Evolutionary conservation across 2,329 filamentous ascomycete genomes (phyloP), one percentile per base, ranked within the genome.

Genomic region (Beauveria sp.): DNA sequence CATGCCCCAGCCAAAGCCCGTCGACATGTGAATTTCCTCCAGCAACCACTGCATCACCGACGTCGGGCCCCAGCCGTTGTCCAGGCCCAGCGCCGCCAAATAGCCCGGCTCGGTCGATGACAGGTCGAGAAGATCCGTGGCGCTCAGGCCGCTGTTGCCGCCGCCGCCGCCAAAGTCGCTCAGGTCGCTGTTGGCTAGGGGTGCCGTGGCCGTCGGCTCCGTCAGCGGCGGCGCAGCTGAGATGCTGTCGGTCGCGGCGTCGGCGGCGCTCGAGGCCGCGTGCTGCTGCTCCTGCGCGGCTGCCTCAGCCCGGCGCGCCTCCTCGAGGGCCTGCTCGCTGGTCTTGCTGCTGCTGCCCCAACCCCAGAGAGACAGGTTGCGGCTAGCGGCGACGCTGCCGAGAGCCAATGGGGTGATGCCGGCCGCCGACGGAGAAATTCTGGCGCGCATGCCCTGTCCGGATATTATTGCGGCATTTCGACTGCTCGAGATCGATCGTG

Each of bases 21-120:
- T 77, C 67, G 82, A 87, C 64, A 97, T 79, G 75, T 99, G 91
- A 46, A 96, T 71, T 71, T 93, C 86, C 78, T 99, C 95, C 12
- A 98, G 76, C 3, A 84, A 24, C 80, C 82, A 93, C 75, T 97
- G 82, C 73, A 95, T 86, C 18, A 85, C 66, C 4, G 86, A 77
- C 0, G 92, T 90, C 5, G 90, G 85, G 50, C 51, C 46, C 78
- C 79, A 93, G 70, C 93, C 92, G 69, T 88, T 98, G 68, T 98
- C 90, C 24, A 99, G 78, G 3, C 95, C 95, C 12, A 98, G 79
- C 7, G 85, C 81, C 67, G 90, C 85, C 62, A 99, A 79, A 70
- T 93, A 97, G 64, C 95, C 95, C 62, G 96, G 84, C 56, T 85
- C 80, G 69, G 93, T 89, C 42, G 89, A 85, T 10, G 58, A 49